Percentiles rank a stretch among this genome's conserved stretches.
These are phyloP conservation scores for barley (Hordeum vulgare) DNA, from an alignment of 176 grass and related monocot species.

Conservation along the genomic window DNA sequence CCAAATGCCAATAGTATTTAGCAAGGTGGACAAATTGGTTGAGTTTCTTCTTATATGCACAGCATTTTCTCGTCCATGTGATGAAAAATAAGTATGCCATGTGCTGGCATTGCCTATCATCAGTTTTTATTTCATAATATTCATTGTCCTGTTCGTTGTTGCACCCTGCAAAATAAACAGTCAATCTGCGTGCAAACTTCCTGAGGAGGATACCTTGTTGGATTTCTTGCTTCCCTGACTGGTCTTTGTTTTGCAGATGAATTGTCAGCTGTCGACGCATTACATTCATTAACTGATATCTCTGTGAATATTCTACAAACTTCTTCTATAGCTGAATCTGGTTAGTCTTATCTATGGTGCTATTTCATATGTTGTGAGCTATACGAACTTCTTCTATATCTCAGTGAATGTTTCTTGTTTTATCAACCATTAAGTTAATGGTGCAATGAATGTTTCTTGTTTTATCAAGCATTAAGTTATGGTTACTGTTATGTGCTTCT, in stretches of 20 bases:
- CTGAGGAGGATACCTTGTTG: constrained; percentile 11
- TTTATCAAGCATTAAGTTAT: neutral
- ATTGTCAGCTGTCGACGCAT: constrained; percentile 65
- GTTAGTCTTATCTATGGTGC: constrained; percentile 40
- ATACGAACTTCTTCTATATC: no score
- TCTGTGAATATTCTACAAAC: constrained; percentile 92
- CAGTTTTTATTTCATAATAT: constrained; percentile 15
- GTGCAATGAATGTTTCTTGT: neutral
- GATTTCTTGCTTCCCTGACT: neutral
- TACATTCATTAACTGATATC: constrained; percentile 92
- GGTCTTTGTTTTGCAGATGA: constrained; percentile 53
- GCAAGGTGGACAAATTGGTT: neutral
- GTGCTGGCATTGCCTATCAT: neutral
- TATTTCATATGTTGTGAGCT: neutral
- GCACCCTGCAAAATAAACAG: constrained; percentile 2
- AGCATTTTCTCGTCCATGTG: neutral
- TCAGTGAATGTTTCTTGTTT: no score
- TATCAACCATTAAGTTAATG: no score
- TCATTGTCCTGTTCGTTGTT: neutral
- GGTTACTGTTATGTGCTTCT: no score
- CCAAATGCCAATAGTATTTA: neutral
- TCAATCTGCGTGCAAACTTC: neutral
- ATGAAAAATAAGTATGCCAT: constrained; percentile 2
- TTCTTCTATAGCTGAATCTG: constrained; percentile 65
- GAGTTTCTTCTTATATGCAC: neutral